Percentiles rank a stretch among this genome's conserved stretches.
Evolutionary conservation across 192 early-diverging fungal genomes (phyloP).

Genomic region (Pilobolus umbonatus): DNA sequence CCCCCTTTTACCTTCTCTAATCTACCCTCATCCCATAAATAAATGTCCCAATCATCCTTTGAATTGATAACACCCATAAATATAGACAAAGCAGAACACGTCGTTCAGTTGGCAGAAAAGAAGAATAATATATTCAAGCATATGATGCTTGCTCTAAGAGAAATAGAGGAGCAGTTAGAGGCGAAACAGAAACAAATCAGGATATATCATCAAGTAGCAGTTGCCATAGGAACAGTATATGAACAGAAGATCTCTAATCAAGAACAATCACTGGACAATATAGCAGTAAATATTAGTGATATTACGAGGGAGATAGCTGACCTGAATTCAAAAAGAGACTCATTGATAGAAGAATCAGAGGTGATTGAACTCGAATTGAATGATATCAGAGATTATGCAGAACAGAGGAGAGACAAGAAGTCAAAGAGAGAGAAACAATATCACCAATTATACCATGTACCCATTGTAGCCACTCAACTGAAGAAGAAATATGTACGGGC

Average conservation of each 20-base stretch:
- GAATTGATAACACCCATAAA: background rate
- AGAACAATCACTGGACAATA: slow-evolving; percentile 14
- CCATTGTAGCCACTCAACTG: slow-evolving; percentile 12
- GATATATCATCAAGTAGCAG: background rate
- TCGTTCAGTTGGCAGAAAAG: background rate
- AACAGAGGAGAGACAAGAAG: slow-evolving; percentile 18
- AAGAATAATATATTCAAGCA: slow-evolving; percentile 1
- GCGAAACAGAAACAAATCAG: slow-evolving; percentile 4
- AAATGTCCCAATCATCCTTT: too few species aligned
- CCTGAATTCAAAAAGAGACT: background rate
- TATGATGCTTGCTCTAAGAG: slow-evolving; percentile 5
- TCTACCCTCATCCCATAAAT: too few species aligned
- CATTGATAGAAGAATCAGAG: slow-evolving; percentile 1
- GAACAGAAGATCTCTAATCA: background rate
- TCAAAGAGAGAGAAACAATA: slow-evolving; percentile 24
- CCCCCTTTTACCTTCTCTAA: too few species aligned
- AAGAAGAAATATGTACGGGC: slow-evolving; percentile 27
- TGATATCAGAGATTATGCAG: slow-evolving; percentile 16
- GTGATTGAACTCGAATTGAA: slow-evolving; percentile 9
- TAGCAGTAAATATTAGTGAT: background rate
- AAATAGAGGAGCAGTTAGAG: slow-evolving; percentile 5
- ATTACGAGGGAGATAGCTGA: background rate
- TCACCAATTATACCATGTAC: slow-evolving; percentile 22
- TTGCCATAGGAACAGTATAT: background rate
- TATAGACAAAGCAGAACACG: background rate